Evolutionary conservation across 352 stramenopile species (phyloP).

Genomic region (Phytopythium aichiense): DNA sequence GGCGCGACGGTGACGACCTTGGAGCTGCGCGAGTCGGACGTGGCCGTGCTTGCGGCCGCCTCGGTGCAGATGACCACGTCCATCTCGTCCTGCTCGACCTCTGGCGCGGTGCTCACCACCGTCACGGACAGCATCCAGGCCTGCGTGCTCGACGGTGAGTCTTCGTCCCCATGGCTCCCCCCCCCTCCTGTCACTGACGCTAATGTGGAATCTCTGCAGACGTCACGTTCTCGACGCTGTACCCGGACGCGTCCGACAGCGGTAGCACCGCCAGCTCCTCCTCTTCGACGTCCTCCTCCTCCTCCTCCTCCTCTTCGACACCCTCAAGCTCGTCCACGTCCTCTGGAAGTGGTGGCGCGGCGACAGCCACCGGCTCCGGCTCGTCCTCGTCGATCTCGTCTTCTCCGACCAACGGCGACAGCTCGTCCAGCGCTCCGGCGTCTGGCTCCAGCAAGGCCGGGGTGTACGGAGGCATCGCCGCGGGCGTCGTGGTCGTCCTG

Average conservation of each 20-base stretch:
- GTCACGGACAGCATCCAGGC: slow-evolving; percentile 17
- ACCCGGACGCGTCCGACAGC: slow-evolving; percentile 9
- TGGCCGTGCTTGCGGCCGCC: slow-evolving; percentile 21
- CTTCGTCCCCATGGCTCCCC: neutral
- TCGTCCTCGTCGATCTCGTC: neutral
- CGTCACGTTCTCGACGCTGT: slow-evolving; percentile 22
- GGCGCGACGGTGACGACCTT: slow-evolving; percentile 27
- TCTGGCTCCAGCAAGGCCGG: slow-evolving; percentile 14
- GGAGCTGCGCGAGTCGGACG: slow-evolving; percentile 29
- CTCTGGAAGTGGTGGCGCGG: neutral
- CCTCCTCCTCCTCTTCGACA: slow-evolving; percentile 10
- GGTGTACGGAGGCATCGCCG: slow-evolving; percentile 15
- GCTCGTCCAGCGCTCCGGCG: slow-evolving; percentile 11
- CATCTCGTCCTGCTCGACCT: slow-evolving; percentile 17
- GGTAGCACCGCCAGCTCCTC: neutral
- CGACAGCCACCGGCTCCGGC: slow-evolving; percentile 6
- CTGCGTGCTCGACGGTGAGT: slow-evolving; percentile 27
- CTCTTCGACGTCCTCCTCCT: slow-evolving; percentile 11
- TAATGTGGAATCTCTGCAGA: slow-evolving; percentile 10
- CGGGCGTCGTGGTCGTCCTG: slow-evolving; percentile 14
- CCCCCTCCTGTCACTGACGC: neutral
- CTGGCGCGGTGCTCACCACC: slow-evolving; percentile 14
- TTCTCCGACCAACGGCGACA: slow-evolving; percentile 6
- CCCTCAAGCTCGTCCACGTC: slow-evolving; percentile 9
- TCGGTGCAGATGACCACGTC: slow-evolving; percentile 21